A percentile compares a stretch with the other conserved stretches of the same genome.
These are phyloP conservation scores for Backusella mclennaniae DNA, from an alignment of 192 early-diverging fungal species.

Conservation along the genomic window DNA sequence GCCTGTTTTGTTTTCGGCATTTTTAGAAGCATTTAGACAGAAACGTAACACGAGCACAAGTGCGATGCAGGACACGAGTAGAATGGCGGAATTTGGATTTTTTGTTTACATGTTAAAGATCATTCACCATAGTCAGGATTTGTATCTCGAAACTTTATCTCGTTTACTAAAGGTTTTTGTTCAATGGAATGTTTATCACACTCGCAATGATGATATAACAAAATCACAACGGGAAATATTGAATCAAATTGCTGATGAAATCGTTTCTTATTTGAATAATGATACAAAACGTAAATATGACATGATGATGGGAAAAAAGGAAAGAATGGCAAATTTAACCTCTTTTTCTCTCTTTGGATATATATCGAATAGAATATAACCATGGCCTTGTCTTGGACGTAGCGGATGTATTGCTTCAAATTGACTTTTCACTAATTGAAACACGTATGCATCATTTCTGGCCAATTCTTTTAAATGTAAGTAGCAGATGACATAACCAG, in stretches of 20 bases:
- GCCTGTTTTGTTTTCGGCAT: constrained; percentile 21
- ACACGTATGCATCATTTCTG: constrained; percentile 22
- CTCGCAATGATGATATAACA: constrained; percentile 24
- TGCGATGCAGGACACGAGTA: constrained; percentile 12
- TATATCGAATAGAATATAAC: neutral
- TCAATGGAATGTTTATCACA: constrained; percentile 22
- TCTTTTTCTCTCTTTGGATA: too few relatives aligned
- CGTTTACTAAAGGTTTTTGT: constrained; percentile 16
- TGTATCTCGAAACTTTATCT: constrained; percentile 5
- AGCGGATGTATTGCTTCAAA: constrained; percentile 19
- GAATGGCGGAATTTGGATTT: constrained; percentile 31
- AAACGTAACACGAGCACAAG: constrained; percentile 17
- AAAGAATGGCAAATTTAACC: neutral
- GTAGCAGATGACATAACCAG: neutral
- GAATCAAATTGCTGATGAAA: neutral
- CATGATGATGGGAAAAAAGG: neutral
- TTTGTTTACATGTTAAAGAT: constrained; percentile 21
- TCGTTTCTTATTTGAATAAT: constrained; percentile 3
- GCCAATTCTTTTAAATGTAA: constrained; percentile 30
- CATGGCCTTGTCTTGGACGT: constrained; percentile 18
- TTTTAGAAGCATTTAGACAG: constrained; percentile 17
- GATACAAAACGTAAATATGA: neutral
- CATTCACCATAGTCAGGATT: neutral
- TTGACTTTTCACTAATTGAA: constrained; percentile 29
- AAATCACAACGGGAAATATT: constrained; percentile 14